Conservation (phyloP, 192 early-diverging fungal genomes). For the Radiomyces spectabilis region DNA sequence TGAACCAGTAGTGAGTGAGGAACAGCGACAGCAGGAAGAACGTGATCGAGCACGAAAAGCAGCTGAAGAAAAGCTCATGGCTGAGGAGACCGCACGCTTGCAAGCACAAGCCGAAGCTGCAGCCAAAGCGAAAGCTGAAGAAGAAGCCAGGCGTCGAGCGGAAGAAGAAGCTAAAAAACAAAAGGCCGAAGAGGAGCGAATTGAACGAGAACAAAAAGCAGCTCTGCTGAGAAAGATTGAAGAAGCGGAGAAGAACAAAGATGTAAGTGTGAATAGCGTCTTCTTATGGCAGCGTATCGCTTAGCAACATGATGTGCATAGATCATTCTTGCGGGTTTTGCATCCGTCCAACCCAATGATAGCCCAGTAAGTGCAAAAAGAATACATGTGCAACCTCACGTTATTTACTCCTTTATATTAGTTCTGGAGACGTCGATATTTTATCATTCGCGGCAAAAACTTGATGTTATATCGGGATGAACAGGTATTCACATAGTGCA, state of each 20-base stretch:
- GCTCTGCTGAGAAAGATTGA: constrained; percentile 10
- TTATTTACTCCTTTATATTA: constrained; percentile 9
- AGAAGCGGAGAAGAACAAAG: constrained; percentile 28
- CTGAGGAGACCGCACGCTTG: too few species aligned
- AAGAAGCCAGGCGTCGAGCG: constrained; percentile 19
- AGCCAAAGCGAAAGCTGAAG: constrained; percentile 46
- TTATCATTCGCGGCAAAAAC: constrained; percentile 41
- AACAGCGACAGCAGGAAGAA: not conserved
- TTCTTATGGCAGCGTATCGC: too few species aligned
- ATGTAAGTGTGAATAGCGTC: constrained; percentile 14
- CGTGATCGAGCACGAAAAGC: not conserved
- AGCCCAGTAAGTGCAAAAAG: constrained; percentile 17
- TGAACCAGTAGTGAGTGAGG: not conserved
- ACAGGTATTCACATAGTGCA: too few species aligned
- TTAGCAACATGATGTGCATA: too few species aligned
- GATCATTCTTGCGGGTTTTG: constrained; percentile 23
- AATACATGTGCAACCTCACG: not conserved
- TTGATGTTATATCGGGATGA: constrained; percentile 44
- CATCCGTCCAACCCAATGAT: constrained; percentile 9
- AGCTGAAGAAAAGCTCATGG: not conserved
- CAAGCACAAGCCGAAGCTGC: constrained; percentile 33
- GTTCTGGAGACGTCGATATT: constrained; percentile 56
- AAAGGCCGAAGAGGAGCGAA: not conserved
- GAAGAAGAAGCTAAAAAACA: not conserved
- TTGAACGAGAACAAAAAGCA: not conserved